phyloP scores from a whole-genome alignment of 768 basidiomycete species.

The Floccularia luteovirens region DNA sequence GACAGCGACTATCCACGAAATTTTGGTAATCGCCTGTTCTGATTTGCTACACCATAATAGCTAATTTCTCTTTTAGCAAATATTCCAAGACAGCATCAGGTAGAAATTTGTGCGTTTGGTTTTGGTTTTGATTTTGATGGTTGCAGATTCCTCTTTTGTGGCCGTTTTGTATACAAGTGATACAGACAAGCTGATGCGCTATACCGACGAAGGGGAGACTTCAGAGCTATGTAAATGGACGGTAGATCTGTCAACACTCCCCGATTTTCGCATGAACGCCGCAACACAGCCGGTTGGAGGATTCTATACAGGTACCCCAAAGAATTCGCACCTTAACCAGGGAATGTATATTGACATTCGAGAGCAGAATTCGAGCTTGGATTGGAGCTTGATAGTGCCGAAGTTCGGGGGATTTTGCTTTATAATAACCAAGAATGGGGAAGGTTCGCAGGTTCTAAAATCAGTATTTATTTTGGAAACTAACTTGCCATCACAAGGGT shows the following conservation, averaged over 20 bases:
- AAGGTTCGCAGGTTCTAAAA: slow-evolving; percentile 35
- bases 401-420: slow-evolving; percentile 75
- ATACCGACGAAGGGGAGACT: slow-evolving; percentile 80
- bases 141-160: slow-evolving; percentile 66
- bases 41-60: slow-evolving; percentile 3
- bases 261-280: slow-evolving; percentile 71
- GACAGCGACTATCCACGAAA: slow-evolving; percentile 76
- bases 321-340: not conserved
- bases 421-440: slow-evolving; percentile 79
- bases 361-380: slow-evolving; percentile 76
- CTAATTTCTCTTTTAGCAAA: slow-evolving; percentile 39
- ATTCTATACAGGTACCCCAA: slow-evolving; percentile 67
- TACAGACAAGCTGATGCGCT: slow-evolving; percentile 68
- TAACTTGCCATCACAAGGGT: slow-evolving; percentile 21
- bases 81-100: slow-evolving; percentile 61
- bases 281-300: slow-evolving; percentile 46
- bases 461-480: slow-evolving; percentile 1
- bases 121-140: slow-evolving; percentile 5
- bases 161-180: slow-evolving; percentile 80
- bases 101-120: slow-evolving; percentile 8
- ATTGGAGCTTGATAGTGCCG: slow-evolving; percentile 77
- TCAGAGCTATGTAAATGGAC: slow-evolving; percentile 81
- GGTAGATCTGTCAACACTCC: slow-evolving; percentile 71
- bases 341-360: slow-evolving; percentile 3
- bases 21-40: slow-evolving; percentile 59